Evolutionary conservation across 73 alveolate species (phyloP).

Genomic region (Paramecium bursaria): DNA sequence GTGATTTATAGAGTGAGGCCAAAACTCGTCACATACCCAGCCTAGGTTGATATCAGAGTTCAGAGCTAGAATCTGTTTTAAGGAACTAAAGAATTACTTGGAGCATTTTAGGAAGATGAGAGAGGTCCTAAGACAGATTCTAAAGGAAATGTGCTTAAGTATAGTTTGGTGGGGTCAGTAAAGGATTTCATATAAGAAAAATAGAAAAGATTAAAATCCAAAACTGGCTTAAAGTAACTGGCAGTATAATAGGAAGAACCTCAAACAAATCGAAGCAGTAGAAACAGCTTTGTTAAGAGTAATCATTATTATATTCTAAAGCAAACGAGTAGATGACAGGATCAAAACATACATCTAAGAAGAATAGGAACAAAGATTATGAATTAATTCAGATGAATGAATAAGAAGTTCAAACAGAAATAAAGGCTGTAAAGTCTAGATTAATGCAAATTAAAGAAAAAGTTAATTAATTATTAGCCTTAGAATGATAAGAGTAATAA

Average conservation of each 20-base stretch:
- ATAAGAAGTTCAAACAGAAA: constrained; percentile 12
- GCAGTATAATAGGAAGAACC: constrained; percentile 8
- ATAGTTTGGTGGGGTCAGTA: constrained; percentile 47
- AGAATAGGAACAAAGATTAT: constrained; percentile 5
- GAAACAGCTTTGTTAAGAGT: not conserved
- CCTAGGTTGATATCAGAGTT: constrained; percentile 17
- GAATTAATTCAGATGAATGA: constrained; percentile 7
- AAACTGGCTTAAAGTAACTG: constrained; percentile 36
- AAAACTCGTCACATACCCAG: not conserved
- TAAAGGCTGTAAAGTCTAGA: not conserved
- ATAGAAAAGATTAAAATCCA: constrained; percentile 1
- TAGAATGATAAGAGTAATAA: constrained; percentile 2
- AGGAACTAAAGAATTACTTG: constrained; percentile 27
- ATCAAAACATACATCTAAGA: constrained; percentile 5
- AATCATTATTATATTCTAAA: no score
- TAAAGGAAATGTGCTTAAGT: constrained; percentile 19
- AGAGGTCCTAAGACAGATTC: constrained; percentile 35
- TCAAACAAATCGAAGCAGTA: constrained; percentile 1
- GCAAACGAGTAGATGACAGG: no score
- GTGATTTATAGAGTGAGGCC: constrained; percentile 39
- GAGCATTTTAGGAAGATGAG: constrained; percentile 36
- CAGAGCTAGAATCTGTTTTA: constrained; percentile 2
- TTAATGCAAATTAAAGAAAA: not conserved
- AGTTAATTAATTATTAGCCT: not conserved
- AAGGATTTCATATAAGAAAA: constrained; percentile 7